These are phyloP conservation scores for Fragilaria radians DNA, from an alignment of 108 stramenopile species.

Conservation along the genomic window DNA sequence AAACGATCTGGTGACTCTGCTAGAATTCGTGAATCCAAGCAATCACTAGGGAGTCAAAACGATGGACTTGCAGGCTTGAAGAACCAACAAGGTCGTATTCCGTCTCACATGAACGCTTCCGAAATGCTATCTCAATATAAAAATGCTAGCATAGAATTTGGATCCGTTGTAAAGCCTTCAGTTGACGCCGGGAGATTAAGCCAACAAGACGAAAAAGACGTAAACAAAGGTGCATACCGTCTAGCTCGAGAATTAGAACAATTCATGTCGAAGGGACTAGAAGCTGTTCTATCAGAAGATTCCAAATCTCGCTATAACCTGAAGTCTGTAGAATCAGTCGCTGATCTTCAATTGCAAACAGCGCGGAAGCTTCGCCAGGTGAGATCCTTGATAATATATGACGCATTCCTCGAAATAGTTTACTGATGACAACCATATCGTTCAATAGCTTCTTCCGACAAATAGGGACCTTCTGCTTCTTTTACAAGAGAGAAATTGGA, in stretches of 20 bases:
- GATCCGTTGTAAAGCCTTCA: neutral
- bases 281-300: neutral
- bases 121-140: neutral
- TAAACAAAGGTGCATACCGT: conserved; percentile 2
- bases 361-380: conserved; percentile 49
- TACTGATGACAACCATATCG: conserved; percentile 1
- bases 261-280: neutral
- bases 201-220: neutral
- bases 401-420: conserved; percentile 1
- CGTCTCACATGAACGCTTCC: neutral
- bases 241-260: conserved; percentile 7
- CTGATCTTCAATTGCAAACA: conserved; percentile 38
- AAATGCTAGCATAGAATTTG: neutral
- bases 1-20: neutral
- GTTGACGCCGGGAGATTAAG: neutral
- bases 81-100: neutral
- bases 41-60: neutral
- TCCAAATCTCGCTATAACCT: neutral
- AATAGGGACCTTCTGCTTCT: conserved; percentile 57
- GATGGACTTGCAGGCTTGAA: too few species aligned
- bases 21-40: neutral
- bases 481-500: conserved; percentile 67
- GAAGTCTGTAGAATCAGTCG: conserved; percentile 27
- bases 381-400: conserved; percentile 8
- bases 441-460: conserved; percentile 31